Evolutionary conservation across 2,329 filamentous ascomycete genomes (phyloP), one percentile per base, ranked within the genome.

Genomic region (Talaromyces sp.): DNA sequence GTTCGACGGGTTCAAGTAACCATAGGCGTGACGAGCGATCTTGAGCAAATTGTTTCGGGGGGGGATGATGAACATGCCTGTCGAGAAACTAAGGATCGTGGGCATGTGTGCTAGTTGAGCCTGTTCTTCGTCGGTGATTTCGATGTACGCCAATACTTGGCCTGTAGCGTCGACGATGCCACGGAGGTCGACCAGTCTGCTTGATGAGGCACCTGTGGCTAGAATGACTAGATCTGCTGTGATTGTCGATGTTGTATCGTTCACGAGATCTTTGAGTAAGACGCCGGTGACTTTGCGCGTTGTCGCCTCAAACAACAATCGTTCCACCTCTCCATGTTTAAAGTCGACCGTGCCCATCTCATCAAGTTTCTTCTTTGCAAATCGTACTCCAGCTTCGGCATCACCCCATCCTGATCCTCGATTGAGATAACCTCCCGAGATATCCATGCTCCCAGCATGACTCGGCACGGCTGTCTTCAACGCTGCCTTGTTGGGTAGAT

Each of bases 141-240:
- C 82, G 67, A 96, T 79, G 77, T 96, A 97, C 12, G 84, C 89
- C 28, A 98, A 73, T 0, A 86, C 84, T 70, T 98, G 93, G 14
- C 91, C 93, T 0, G 92, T 96, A 2, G 93, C 90, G 66, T 89
- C 84, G 42, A 87, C 88, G 50, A 90, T 85, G 28, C 91, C 91
- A 54, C 87, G 82, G 0, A 97, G 80, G 74, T 96, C 90, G 62
- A 97, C 78, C 23, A 97, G 82, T 1, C 84, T 83, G 2, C 88
- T 85, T 1, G 90, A 91, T 93, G 93, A 98, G 4, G 93, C 92
- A 16, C 93, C 93, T 0, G 92, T 87, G 0, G 93, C 92, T 2
- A 96, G 82, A 61, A 97, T 81, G 37, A 90, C 88, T 7, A 96
- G 81, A 63, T 91, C 89, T 1, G 89, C 90, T 3, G 76, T 77